These are phyloP conservation scores for Neophaeococcomyces mojaviensis DNA, from an alignment of 2,329 filamentous ascomycete genomes.

Conservation along the genomic window DNA sequence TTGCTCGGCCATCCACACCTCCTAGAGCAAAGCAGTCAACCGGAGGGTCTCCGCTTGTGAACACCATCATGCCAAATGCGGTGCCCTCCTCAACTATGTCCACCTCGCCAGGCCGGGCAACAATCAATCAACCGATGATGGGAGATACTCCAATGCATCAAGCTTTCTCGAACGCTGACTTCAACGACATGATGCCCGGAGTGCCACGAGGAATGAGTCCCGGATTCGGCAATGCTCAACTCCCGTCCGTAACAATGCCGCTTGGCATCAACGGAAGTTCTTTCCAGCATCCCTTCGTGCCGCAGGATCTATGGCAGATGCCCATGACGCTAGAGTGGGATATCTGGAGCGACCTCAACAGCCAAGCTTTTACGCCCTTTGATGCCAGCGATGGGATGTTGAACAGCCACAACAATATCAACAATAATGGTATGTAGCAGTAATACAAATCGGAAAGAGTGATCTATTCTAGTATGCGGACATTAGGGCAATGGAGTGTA, in stretches of 20 bases:
- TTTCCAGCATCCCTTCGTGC: conserved; percentile 81
- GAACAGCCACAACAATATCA: conserved; percentile 7
- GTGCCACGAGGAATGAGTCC: conserved; percentile 10
- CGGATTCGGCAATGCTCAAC: conserved; percentile 28
- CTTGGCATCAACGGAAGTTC: conserved; percentile 31
- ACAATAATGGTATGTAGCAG: too few species aligned
- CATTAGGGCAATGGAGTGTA: too few species aligned
- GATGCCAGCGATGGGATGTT: conserved; percentile 2
- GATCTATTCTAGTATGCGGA: too few species aligned
- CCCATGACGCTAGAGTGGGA: conserved; percentile 95
- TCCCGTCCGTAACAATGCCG: conserved; percentile 26
- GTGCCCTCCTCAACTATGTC: conserved; percentile 19
- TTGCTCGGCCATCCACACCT: conserved; percentile 6
- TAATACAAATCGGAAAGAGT: too few species aligned
- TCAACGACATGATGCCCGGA: conserved; percentile 32
- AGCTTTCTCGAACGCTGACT: conserved; percentile 28
- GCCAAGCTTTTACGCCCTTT: conserved; percentile 3
- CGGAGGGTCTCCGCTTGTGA: conserved; percentile 14
- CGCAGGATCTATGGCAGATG: conserved; percentile 90
- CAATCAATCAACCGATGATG: conserved; percentile 22
- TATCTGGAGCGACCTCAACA: conserved; percentile 10
- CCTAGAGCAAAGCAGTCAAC: conserved; percentile 12
- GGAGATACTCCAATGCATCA: conserved; percentile 24
- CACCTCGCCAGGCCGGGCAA: conserved; percentile 17
- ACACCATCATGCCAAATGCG: conserved; percentile 10